A percentile compares a stretch with the other conserved stretches of the same genome.
These are phyloP conservation scores for Cicer arietinum DNA, from an alignment of 306 rosid genomes.

Conservation along the genomic window DNA sequence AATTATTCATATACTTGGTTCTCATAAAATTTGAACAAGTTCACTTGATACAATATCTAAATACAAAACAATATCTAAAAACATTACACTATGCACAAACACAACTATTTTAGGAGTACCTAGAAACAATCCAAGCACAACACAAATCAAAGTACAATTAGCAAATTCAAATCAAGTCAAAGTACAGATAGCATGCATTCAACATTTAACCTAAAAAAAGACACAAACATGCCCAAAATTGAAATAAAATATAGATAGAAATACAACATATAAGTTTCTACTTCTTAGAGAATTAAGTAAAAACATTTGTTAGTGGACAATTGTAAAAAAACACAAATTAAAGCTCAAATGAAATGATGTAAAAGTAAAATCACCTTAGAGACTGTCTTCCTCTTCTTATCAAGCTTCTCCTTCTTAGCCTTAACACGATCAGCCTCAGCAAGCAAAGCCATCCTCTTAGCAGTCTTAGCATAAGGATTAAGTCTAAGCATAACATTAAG, in stretches of 20 bases:
- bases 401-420: slow-evolving; percentile 28
- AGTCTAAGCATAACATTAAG: slow-evolving; percentile 28
- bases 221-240: not conserved
- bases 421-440: slow-evolving; percentile 15
- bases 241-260: not conserved
- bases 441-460: slow-evolving; percentile 17
- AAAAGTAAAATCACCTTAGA: slow-evolving; percentile 6
- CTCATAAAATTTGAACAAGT: not conserved
- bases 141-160: not conserved
- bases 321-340: not conserved
- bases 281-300: no score
- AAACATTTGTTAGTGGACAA: no score
- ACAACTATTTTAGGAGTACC: not conserved
- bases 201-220: not conserved
- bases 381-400: slow-evolving; percentile 22
- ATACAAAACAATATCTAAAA: not conserved
- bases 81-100: not conserved
- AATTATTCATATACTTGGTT: not conserved
- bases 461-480: slow-evolving; percentile 25
- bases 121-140: not conserved
- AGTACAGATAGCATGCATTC: no score
- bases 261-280: not conserved
- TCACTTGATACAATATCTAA: not conserved
- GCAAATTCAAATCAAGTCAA: not conserved
- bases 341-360: not conserved